These are phyloP conservation scores for Diaporthe citriasiana DNA, from an alignment of 2,329 filamentous ascomycete species.

Conservation along the genomic window DNA sequence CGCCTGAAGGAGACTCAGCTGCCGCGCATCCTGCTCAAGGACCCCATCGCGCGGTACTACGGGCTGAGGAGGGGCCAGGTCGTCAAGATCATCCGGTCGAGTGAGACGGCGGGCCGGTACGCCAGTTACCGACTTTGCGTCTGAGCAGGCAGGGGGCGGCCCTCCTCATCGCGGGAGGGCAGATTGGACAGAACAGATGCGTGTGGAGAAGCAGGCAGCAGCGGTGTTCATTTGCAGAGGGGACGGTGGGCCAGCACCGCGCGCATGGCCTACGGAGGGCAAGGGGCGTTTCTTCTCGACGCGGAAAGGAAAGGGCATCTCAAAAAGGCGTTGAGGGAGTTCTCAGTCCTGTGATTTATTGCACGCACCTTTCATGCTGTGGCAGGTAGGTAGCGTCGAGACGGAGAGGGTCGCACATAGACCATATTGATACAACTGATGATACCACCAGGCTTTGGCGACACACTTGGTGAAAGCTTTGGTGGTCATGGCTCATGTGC, in stretches of 20 bases:
- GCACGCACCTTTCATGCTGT: constrained; percentile 11
- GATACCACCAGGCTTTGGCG: constrained; percentile 1
- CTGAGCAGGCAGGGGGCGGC: constrained; percentile 51
- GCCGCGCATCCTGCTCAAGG: constrained; percentile 89
- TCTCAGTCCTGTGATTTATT: constrained; percentile 30
- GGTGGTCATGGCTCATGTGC: not conserved
- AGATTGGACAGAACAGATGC: not conserved
- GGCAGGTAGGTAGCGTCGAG: constrained; percentile 18
- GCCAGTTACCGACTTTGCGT: constrained; percentile 88
- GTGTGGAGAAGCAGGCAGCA: not conserved
- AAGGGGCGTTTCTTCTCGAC: constrained; percentile 34
- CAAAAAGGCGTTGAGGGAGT: constrained; percentile 40
- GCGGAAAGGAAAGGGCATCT: constrained; percentile 39
- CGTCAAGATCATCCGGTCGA: constrained; percentile 97
- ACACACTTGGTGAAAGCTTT: not conserved
- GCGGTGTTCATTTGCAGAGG: not conserved
- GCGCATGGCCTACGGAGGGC: constrained; percentile 11
- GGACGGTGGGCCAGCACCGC: not conserved
- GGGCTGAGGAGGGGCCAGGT: constrained; percentile 93
- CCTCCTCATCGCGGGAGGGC: not conserved
- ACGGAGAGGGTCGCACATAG: constrained; percentile 16
- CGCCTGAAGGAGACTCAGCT: constrained; percentile 97
- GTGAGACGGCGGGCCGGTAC: constrained; percentile 95
- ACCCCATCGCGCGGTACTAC: constrained; percentile 93
- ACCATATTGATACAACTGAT: constrained; percentile 8